These are phyloP conservation scores for Cordyceps tenuipes DNA, from an alignment of 2,329 filamentous ascomycete genomes.

Conservation along the genomic window DNA sequence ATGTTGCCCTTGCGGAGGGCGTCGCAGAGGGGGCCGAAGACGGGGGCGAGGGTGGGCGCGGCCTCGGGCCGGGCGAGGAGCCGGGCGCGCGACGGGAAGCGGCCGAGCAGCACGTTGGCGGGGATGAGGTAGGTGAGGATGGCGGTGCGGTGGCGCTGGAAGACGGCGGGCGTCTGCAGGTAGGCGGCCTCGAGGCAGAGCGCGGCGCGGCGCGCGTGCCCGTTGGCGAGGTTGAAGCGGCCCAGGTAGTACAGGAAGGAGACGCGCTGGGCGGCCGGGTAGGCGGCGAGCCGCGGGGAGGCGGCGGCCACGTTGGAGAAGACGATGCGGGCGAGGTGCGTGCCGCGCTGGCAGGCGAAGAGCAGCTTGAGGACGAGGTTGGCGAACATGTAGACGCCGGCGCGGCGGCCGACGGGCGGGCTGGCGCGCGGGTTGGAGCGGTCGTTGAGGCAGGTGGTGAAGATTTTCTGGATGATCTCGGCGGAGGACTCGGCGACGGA, in stretches of 20 bases:
- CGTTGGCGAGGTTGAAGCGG: conserved; percentile 78
- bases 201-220: conserved; percentile 70
- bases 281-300: conserved; percentile 71
- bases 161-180: conserved; percentile 51
- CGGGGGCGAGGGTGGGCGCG: conserved; percentile 46
- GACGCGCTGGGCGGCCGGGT: conserved; percentile 78
- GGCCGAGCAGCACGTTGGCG: conserved; percentile 74
- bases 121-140: conserved; percentile 81
- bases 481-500: conserved; percentile 80
- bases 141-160: conserved; percentile 64
- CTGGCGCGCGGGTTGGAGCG: conserved; percentile 49
- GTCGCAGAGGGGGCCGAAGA: conserved; percentile 65
- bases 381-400: conserved; percentile 85
- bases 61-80: conserved; percentile 66
- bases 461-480: conserved; percentile 82
- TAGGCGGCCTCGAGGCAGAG: conserved; percentile 73
- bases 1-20: conserved; percentile 70
- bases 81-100: conserved; percentile 58
- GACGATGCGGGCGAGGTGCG: conserved; percentile 75
- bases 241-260: conserved; percentile 94
- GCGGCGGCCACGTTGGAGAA: conserved; percentile 81
- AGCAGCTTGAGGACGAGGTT: conserved; percentile 84
- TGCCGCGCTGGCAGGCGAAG: conserved; percentile 72
- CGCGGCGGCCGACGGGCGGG: conserved; percentile 24
- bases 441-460: conserved; percentile 82